Conservation (phyloP, 768 basidiomycete genomes). For the Cystofilobasidium capitatum region DNA sequence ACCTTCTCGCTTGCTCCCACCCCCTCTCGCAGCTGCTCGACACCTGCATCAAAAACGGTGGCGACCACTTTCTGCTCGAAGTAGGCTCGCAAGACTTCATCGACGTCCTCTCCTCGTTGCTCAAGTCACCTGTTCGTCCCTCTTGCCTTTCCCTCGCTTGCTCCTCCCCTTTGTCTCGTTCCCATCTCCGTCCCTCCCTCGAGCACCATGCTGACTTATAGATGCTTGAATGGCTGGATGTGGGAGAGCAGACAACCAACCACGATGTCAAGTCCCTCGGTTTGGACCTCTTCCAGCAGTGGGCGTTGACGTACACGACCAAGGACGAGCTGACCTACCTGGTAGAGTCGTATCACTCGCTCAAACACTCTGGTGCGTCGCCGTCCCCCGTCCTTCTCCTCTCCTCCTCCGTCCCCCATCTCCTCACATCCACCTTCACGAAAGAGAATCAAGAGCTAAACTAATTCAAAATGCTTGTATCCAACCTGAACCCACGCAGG, state of each 20-base stretch:
- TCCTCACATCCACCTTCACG: not conserved
- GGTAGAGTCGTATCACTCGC: conserved; percentile 62
- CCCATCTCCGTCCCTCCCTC: not conserved
- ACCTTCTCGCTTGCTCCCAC: not conserved
- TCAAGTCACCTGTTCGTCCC: conserved; percentile 54
- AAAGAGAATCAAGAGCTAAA: too few relatives aligned
- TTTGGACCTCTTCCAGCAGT: conserved; percentile 75
- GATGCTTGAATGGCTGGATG: too few relatives aligned
- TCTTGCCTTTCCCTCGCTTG: not conserved
- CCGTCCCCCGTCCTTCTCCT: not conserved
- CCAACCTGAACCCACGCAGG: too few relatives aligned
- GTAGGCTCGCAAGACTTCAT: conserved; percentile 82
- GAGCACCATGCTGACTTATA: too few relatives aligned
- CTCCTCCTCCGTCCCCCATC: not conserved
- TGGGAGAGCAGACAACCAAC: too few relatives aligned
- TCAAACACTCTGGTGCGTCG: conserved; percentile 62
- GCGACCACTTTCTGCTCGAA: conserved; percentile 77
- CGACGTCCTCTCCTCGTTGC: conserved; percentile 81
- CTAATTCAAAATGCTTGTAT: too few relatives aligned
- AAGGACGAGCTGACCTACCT: conserved; percentile 65
- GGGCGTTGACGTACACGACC: conserved; percentile 81
- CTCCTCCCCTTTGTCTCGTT: not conserved
- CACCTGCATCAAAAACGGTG: conserved; percentile 91
- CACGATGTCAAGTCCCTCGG: conserved; percentile 73
- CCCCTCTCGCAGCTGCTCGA: conserved; percentile 59